These are phyloP conservation scores for Teratosphaeria pseudoeucalypti DNA, from an alignment of 2,329 filamentous ascomycete species.

Conservation along the genomic window DNA sequence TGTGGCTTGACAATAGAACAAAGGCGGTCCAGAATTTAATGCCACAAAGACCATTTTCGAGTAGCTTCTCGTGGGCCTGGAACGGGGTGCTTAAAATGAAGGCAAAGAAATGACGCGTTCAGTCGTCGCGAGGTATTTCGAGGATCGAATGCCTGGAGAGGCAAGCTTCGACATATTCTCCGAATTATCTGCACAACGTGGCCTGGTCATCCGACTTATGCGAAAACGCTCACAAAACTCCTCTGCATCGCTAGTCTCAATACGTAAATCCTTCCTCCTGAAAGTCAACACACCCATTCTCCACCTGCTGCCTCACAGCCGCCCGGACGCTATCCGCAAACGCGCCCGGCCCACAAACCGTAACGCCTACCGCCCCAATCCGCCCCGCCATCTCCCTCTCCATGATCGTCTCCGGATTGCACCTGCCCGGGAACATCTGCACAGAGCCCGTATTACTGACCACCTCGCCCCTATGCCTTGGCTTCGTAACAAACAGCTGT, in stretches of 20 bases:
- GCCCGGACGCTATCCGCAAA: constrained; percentile 52
- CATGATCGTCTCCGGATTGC: constrained; percentile 45
- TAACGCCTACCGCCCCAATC: constrained; percentile 50
- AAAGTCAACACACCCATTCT: constrained; percentile 48
- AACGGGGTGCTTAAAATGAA: too few species aligned
- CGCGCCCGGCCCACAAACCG: constrained; percentile 52
- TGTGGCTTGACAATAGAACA: neutral
- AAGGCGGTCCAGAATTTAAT: neutral
- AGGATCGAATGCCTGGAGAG: neutral
- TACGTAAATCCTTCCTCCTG: constrained; percentile 56
- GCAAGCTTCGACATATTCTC: neutral
- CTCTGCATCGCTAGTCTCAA: neutral
- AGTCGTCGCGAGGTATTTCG: neutral
- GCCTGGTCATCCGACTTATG: neutral
- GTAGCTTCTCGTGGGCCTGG: neutral
- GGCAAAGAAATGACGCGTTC: too few species aligned
- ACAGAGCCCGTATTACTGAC: constrained; percentile 47
- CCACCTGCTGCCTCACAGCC: constrained; percentile 42
- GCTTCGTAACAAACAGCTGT: constrained; percentile 54
- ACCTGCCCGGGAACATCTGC: constrained; percentile 52
- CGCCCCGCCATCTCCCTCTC: constrained; percentile 44
- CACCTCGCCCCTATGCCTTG: constrained; percentile 44
- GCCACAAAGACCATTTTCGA: neutral
- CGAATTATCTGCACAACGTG: neutral
- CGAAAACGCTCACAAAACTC: neutral